A percentile compares a stretch with the other conserved stretches of the same genome.
These are phyloP conservation scores for Pleodorina starrii DNA, from an alignment of 139 green algal species.

Conservation along the genomic window DNA sequence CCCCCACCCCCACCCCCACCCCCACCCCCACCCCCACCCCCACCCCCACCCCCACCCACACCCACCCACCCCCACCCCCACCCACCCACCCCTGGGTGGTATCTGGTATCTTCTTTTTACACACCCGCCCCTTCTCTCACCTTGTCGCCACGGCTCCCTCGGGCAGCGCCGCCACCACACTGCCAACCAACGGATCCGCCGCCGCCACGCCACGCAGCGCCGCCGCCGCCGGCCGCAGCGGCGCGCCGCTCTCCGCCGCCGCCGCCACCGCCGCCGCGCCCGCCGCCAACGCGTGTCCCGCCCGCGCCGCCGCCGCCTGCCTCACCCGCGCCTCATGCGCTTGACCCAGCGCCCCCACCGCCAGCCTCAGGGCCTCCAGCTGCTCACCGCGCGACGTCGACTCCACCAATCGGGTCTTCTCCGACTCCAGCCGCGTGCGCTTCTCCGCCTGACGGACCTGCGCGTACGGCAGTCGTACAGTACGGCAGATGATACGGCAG, in stretches of 20 bases:
- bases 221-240: constrained; percentile 5
- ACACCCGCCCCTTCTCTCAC: too few relatives aligned
- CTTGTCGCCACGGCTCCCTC: background rate
- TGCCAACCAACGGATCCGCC: constrained; percentile 20
- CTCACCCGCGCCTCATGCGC: constrained; percentile 21
- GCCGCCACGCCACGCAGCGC: constrained; percentile 19
- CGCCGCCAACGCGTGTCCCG: constrained; percentile 13
- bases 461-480: too few relatives aligned
- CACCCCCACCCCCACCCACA: too few relatives aligned
- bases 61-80: too few relatives aligned
- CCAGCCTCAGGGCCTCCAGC: constrained; percentile 14
- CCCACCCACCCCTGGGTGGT: too few relatives aligned
- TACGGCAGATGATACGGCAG: too few relatives aligned
- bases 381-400: background rate
- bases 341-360: background rate
- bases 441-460: constrained; percentile 49
- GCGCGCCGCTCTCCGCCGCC: constrained; percentile 40
- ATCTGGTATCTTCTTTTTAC: too few relatives aligned
- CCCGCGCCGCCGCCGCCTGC: constrained; percentile 33
- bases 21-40: too few relatives aligned
- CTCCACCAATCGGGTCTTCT: constrained; percentile 28
- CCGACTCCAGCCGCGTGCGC: background rate
- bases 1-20: too few relatives aligned
- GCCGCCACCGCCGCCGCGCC: constrained; percentile 40
- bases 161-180: constrained; percentile 30